Conservation (phyloP, 1,139 yeast species). For the Suhomyces bokatorum region DNA sequence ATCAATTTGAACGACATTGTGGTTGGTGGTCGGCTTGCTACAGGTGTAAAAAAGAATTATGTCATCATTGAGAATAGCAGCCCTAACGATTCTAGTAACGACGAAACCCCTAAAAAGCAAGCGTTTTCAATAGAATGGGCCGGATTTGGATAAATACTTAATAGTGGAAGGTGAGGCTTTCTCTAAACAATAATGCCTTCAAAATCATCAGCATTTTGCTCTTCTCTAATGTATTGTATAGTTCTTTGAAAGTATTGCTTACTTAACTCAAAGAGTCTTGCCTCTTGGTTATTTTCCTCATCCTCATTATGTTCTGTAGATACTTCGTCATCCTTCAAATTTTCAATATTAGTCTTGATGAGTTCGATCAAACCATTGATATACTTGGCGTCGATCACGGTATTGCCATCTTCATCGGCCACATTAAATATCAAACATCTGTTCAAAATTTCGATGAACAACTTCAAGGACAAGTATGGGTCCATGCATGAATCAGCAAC, state of each 20-base stretch:
- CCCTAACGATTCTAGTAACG: not conserved
- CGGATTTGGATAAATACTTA: constrained; percentile 62
- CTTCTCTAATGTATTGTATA: constrained; percentile 62
- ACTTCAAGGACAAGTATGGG: constrained; percentile 69
- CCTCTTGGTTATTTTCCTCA: constrained; percentile 33
- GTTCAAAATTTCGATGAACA: constrained; percentile 87
- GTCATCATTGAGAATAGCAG: constrained; percentile 52
- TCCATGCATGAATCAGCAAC: constrained; percentile 95
- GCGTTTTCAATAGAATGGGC: constrained; percentile 79
- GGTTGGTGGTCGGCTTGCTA: constrained; percentile 86
- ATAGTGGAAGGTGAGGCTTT: not conserved
- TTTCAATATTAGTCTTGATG: constrained; percentile 72
- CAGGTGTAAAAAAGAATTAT: constrained; percentile 89
- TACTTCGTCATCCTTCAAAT: constrained; percentile 39
- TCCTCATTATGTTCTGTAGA: constrained; percentile 18
- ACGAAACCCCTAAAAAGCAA: constrained; percentile 21
- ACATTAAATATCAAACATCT: constrained; percentile 82
- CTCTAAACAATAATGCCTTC: constrained; percentile 30
- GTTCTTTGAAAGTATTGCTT: constrained; percentile 60
- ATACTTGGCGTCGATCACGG: constrained; percentile 67
- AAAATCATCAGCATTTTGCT: constrained; percentile 63
- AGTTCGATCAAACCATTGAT: constrained; percentile 85
- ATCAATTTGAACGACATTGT: constrained; percentile 58
- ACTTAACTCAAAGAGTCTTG: constrained; percentile 34
- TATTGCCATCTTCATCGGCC: constrained; percentile 80